A percentile compares a stretch with the other conserved stretches of the same genome.
Evolutionary conservation across 106 monocot species (phyloP).

Genomic region (Hemerocallis citrina): DNA sequence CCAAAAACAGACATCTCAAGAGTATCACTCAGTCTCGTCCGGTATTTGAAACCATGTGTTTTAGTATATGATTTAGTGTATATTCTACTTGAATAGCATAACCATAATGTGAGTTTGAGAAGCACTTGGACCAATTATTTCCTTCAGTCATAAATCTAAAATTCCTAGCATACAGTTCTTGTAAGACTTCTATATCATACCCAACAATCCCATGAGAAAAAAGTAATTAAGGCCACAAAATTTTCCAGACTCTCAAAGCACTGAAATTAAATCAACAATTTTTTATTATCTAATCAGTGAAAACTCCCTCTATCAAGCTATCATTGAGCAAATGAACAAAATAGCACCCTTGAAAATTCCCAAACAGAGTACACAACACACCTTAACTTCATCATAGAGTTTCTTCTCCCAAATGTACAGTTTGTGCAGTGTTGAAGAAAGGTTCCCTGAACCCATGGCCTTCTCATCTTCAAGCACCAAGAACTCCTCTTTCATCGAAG

Average conservation of each 20-base stretch:
- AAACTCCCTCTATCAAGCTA: not conserved
- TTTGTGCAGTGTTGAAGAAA: slow-evolving; percentile 49
- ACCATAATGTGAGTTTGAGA: no score
- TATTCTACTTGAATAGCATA: no score
- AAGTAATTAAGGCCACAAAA: not conserved
- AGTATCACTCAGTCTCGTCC: no score
- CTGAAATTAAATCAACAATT: not conserved
- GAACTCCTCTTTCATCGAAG: slow-evolving; percentile 17
- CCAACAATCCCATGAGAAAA: not conserved
- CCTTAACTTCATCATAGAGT: slow-evolving; percentile 60
- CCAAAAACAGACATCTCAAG: no score
- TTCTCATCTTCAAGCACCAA: slow-evolving; percentile 35
- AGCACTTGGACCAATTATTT: not conserved
- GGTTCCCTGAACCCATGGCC: slow-evolving; percentile 16
- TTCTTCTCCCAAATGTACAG: slow-evolving; percentile 75
- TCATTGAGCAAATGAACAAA: not conserved
- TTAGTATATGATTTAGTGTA: no score
- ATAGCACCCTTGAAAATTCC: not conserved
- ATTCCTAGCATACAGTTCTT: not conserved
- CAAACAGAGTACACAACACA: slow-evolving; percentile 10
- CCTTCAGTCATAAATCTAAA: no score
- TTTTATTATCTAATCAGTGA: not conserved
- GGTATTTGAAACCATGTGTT: no score
- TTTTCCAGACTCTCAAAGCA: not conserved
- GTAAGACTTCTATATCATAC: not conserved